These are phyloP conservation scores for Plasmodium berghei DNA, from an alignment of 169 alveolate genomes.

Conservation along the genomic window DNA sequence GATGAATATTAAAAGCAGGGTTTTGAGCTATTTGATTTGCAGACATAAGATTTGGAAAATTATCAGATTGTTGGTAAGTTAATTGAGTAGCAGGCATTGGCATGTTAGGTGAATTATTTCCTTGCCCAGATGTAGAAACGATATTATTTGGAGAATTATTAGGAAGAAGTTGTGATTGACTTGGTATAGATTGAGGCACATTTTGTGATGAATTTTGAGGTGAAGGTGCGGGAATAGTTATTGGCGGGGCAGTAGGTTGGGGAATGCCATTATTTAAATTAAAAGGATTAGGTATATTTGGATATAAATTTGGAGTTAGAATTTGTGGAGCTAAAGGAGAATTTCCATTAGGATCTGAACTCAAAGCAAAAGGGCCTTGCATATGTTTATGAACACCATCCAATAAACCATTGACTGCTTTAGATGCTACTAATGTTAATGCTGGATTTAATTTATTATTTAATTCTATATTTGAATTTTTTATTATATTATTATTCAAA, in stretches of 20 bases:
- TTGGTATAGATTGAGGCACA: conserved; percentile 6
- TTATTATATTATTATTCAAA: conserved; percentile 22
- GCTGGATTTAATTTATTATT: conserved; percentile 41
- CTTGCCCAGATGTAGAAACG: not conserved
- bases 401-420: conserved; percentile 57
- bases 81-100: conserved; percentile 9
- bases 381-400: conserved; percentile 65
- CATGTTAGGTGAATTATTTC: not conserved
- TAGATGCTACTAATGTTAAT: conserved; percentile 39
- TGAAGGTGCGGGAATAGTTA: conserved; percentile 4
- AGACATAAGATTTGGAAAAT: conserved; percentile 25
- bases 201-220: not conserved
- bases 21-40: conserved; percentile 52
- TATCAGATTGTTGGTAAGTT: conserved; percentile 9
- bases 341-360: conserved; percentile 21
- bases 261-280: conserved; percentile 31
- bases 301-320: conserved; percentile 53
- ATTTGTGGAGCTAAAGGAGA: conserved; percentile 50
- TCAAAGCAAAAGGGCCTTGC: conserved; percentile 55
- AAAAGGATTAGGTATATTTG: conserved; percentile 12
- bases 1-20: conserved; percentile 63
- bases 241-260: conserved; percentile 10
- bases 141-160: not conserved
- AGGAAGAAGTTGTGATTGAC: not conserved
- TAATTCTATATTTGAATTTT: conserved; percentile 51